Base-by-base conservation (phyloP, 1,139 yeast species). In the Yamadazyma buinensis region DNA sequence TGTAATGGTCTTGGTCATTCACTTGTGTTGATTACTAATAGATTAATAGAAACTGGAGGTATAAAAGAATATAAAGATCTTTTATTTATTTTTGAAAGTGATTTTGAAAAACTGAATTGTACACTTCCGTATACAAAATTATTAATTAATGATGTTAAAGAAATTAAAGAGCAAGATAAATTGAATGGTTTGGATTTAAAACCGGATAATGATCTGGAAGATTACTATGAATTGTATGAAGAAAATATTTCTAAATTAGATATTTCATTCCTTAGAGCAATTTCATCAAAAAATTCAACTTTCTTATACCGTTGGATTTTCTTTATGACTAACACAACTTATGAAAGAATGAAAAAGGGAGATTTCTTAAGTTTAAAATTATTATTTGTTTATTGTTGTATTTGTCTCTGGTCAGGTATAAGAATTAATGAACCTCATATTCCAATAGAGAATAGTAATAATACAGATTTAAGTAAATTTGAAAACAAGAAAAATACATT, bases 221-320 rank as follows among this genome's bases (percentile, higher is more conserved):
- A 17, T 5, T 17, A 5, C 5, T 17, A 5, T 17, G 7, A 5
- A 17, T 11, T 13, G 11, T 30, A 20, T 17, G 21, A 12, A 15
- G 21, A 6, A 7, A 25, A 29, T 4, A 14, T 32, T 20, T 12
- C 9, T 2, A 26, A 14, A 8, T 39, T 55, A 23, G 48, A 38
- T 11, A 11, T 23, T 7, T 27, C 34, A 5, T 29, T 47, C 23
- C 7, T 12, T 10, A 26, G 17, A 14, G 32, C 42, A 5, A 28
- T 40, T 1, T 13, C 15, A 7, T n/a, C n/a, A 8, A 37, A 39
- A 7, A 41, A 41, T 33, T 33, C 34, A 4, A 17, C 33, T 9
- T 28, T 62, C 3, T 28, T 62, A 3, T 58, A 48, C 38, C 40
- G 54, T 24, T 57, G 63, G 59, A 29, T 58, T 12, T 42, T 58